These are phyloP conservation scores for Hyaloscypha bicolor DNA, from an alignment of 495 filamentous ascomycete species.

Conservation along the genomic window DNA sequence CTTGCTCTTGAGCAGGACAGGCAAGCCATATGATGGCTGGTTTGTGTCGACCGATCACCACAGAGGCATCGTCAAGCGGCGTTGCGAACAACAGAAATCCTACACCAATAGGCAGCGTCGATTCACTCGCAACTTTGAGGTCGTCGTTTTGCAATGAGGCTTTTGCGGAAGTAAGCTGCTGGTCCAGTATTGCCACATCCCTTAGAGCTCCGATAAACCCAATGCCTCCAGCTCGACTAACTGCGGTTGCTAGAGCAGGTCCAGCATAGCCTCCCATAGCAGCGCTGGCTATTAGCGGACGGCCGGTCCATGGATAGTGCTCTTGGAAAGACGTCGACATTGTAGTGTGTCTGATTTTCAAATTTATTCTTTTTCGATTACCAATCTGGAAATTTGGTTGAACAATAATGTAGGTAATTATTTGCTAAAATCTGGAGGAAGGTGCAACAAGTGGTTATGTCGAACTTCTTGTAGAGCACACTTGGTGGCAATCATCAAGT, in stretches of 20 bases:
- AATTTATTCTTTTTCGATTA: neutral
- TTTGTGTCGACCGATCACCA: slow-evolving; percentile 46
- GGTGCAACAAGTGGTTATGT: neutral
- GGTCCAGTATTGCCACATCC: slow-evolving; percentile 22
- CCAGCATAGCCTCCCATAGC: slow-evolving; percentile 73
- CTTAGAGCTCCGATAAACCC: slow-evolving; percentile 51
- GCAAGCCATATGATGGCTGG: slow-evolving; percentile 74
- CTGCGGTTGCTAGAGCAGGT: slow-evolving; percentile 54
- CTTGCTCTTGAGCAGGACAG: slow-evolving; percentile 50
- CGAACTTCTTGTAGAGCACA: neutral
- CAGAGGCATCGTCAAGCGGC: slow-evolving; percentile 39
- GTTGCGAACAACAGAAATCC: slow-evolving; percentile 62
- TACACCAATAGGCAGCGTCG: slow-evolving; percentile 58
- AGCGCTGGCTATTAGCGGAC: slow-evolving; percentile 64
- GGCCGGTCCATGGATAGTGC: slow-evolving; percentile 62
- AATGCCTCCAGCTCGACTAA: slow-evolving; percentile 60
- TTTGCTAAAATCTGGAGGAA: neutral
- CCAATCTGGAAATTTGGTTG: neutral
- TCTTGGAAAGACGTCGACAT: neutral
- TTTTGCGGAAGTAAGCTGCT: neutral
- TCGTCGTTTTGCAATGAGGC: neutral
- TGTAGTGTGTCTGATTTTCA: neutral
- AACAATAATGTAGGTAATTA: neutral
- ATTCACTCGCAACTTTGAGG: neutral
- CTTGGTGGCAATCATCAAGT: neutral